A percentile compares a stretch with the other conserved stretches of the same genome.
These are phyloP conservation scores for Venturia nashicola DNA, from an alignment of 2,329 filamentous ascomycete genomes.

Conservation along the genomic window DNA sequence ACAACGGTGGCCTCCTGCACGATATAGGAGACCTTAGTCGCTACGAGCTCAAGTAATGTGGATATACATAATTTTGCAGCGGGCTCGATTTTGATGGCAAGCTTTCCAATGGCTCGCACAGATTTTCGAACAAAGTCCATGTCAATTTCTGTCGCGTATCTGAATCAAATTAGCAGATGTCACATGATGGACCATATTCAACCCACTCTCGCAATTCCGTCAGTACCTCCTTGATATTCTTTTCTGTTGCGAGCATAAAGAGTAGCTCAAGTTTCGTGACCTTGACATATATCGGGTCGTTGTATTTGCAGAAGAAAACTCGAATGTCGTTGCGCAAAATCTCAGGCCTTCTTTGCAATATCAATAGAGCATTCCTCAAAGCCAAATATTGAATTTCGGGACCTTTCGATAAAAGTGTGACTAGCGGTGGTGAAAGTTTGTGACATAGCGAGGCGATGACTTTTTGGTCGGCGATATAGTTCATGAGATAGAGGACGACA, in stretches of 20 bases:
- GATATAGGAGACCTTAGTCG: slow-evolving; percentile 97
- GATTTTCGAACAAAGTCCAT: slow-evolving; percentile 98
- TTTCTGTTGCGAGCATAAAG: slow-evolving; percentile 94
- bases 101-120: slow-evolving; percentile 90
- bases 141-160: slow-evolving; percentile 91
- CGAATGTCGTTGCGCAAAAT: slow-evolving; percentile 93
- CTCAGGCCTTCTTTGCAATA: slow-evolving; percentile 83
- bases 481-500: slow-evolving; percentile 95
- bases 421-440: slow-evolving; percentile 87
- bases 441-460: slow-evolving; percentile 76
- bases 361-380: slow-evolving; percentile 82
- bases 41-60: slow-evolving; percentile 79
- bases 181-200: background rate
- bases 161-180: slow-evolving; percentile 15
- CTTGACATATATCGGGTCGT: slow-evolving; percentile 98
- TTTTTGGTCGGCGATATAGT: slow-evolving; percentile 89
- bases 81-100: slow-evolving; percentile 97
- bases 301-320: slow-evolving; percentile 99
- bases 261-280: slow-evolving; percentile 97
- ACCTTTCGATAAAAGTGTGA: slow-evolving; percentile 89
- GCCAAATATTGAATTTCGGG: slow-evolving; percentile 98
- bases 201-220: slow-evolving; percentile 79
- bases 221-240: slow-evolving; percentile 89
- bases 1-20: slow-evolving; percentile 98
- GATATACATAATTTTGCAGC: slow-evolving; percentile 86